Evolutionary conservation across 2,329 filamentous ascomycete genomes (phyloP).

Genomic region (Phialocephala subalpina): DNA sequence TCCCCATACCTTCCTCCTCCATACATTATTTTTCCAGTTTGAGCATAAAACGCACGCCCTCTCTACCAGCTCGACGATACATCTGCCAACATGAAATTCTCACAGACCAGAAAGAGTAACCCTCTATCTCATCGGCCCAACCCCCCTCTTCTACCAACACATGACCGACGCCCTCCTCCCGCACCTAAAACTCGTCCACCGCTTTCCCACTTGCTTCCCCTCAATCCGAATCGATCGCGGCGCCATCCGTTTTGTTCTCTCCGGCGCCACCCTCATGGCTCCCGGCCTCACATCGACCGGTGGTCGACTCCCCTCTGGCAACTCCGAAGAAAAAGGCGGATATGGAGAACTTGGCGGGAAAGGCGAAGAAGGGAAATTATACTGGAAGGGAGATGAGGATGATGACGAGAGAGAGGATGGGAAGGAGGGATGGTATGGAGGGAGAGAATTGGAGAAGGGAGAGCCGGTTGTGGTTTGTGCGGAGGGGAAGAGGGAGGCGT

Average conservation of each 20-base stretch:
- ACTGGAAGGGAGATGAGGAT: conserved; percentile 22
- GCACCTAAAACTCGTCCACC: conserved; percentile 88
- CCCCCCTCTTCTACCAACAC: conserved; percentile 92
- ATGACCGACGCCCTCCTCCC: conserved; percentile 78
- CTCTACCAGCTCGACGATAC: no score
- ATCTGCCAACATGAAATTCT: conserved; percentile 22
- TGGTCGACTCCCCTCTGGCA: conserved; percentile 72
- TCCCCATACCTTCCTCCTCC: no score
- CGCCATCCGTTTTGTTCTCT: conserved; percentile 95
- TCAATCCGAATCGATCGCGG: conserved; percentile 91
- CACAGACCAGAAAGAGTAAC: conserved; percentile 81
- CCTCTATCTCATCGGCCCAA: conserved; percentile 82
- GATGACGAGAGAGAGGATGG: conserved; percentile 33
- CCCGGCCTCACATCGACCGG: conserved; percentile 88
- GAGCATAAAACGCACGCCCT: no score
- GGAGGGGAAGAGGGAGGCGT: conserved; percentile 93
- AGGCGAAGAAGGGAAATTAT: conserved; percentile 25
- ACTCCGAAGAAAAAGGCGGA: conserved; percentile 46
- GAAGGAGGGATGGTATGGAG: conserved; percentile 54
- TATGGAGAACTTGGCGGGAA: conserved; percentile 40
- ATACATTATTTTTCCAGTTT: no score
- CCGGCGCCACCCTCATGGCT: conserved; percentile 94
- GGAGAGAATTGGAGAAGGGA: conserved; percentile 78
- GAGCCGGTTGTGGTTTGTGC: conserved; percentile 88
- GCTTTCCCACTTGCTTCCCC: conserved; percentile 85